Evolutionary conservation across 208 protist genomes (phyloP).

Genomic region (Acanthamoeba royreba): DNA sequence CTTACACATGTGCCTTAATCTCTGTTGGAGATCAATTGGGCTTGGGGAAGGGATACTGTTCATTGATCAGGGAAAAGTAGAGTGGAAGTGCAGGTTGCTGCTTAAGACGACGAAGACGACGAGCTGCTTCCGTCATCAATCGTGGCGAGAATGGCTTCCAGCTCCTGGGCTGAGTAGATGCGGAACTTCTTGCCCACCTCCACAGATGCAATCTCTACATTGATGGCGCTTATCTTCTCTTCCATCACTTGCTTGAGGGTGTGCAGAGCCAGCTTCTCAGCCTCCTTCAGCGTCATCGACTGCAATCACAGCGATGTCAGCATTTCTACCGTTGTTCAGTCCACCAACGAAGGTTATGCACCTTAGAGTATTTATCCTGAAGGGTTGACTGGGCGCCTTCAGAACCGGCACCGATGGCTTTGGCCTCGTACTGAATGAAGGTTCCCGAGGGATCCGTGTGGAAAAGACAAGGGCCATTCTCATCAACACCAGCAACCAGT

Average conservation of each 20-base stretch:
- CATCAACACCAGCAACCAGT: slow-evolving; percentile 97
- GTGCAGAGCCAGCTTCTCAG: slow-evolving; percentile 91
- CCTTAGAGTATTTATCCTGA: slow-evolving; percentile 95
- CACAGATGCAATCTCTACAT: slow-evolving; percentile 95
- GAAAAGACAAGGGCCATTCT: slow-evolving; percentile 93
- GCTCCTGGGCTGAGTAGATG: slow-evolving; percentile 86
- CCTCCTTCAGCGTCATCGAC: slow-evolving; percentile 94
- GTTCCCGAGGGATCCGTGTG: slow-evolving; percentile 98
- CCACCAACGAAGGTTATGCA: not conserved
- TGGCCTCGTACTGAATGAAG: slow-evolving; percentile 94
- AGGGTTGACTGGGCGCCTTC: slow-evolving; percentile 98
- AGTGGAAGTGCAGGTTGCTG: too few species aligned
- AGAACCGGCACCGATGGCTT: slow-evolving; percentile 97
- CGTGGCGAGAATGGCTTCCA: slow-evolving; percentile 87
- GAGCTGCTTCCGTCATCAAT: not conserved
- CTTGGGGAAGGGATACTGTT: too few species aligned
- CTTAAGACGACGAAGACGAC: not conserved
- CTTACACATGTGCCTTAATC: too few species aligned
- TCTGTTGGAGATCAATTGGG: too few species aligned
- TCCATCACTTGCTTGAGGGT: slow-evolving; percentile 99
- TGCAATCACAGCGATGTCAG: not conserved
- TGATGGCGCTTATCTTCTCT: slow-evolving; percentile 95
- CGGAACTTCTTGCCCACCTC: slow-evolving; percentile 81
- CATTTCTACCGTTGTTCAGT: not conserved
- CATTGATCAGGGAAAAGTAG: too few species aligned